Evolutionary conservation across 305 asterid genomes (phyloP).

Genomic region (Rubia balearica): DNA sequence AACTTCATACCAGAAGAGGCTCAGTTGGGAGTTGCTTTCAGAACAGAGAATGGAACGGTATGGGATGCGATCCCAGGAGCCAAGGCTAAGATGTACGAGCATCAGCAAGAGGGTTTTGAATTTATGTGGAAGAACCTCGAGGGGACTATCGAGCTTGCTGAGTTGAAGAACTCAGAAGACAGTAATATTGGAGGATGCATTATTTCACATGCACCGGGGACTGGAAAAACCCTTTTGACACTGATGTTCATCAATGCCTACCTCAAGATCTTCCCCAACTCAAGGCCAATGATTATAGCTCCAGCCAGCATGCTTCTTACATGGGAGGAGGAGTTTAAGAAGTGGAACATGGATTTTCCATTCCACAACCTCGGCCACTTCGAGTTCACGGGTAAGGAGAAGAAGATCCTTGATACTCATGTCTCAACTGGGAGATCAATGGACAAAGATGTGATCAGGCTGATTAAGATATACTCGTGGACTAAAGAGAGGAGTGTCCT

Average conservation of each 20-base stretch:
- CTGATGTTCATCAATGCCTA: constrained; percentile 45
- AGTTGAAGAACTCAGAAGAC: constrained; percentile 27
- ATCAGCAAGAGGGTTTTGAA: constrained; percentile 67
- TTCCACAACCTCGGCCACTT: constrained; percentile 44
- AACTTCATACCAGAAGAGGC: neutral
- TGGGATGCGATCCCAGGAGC: constrained; percentile 50
- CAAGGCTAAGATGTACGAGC: constrained; percentile 43
- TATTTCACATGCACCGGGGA: constrained; percentile 73
- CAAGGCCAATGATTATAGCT: constrained; percentile 42
- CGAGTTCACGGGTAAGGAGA: constrained; percentile 31
- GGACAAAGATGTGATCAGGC: constrained; percentile 24
- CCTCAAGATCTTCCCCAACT: constrained; percentile 39
- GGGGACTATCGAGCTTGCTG: constrained; percentile 39
- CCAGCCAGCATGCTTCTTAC: constrained; percentile 61
- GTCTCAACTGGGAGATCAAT: neutral
- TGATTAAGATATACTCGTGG: constrained; percentile 25
- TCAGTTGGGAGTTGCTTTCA: neutral
- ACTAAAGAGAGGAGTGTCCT: constrained; percentile 28
- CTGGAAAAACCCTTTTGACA: constrained; percentile 59
- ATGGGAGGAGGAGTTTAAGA: constrained; percentile 69
- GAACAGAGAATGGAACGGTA: constrained; percentile 30
- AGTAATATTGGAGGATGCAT: constrained; percentile 52
- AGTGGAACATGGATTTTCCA: constrained; percentile 49
- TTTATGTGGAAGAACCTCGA: constrained; percentile 63
- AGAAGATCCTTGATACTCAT: constrained; percentile 14